Evolutionary conservation across 2,329 filamentous ascomycete species (phyloP).

Genomic region (Xylaria sp.): DNA sequence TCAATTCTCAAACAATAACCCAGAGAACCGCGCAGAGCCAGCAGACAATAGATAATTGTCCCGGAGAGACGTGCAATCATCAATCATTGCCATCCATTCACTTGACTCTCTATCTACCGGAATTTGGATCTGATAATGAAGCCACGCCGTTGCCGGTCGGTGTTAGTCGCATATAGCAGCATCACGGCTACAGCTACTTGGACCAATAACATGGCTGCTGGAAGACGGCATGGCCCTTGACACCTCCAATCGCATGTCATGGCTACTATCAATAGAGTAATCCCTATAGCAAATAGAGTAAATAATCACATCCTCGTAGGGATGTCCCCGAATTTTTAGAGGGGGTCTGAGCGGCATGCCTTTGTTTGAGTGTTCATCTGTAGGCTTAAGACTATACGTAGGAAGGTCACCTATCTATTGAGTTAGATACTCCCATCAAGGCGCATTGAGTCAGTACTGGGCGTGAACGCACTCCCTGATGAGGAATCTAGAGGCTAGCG

Average conservation of each 20-base stretch:
- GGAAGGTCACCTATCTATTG: background rate
- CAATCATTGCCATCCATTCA: background rate
- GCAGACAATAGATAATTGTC: background rate
- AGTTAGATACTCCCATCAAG: background rate
- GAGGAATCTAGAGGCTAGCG: background rate
- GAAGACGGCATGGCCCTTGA: constrained; percentile 12
- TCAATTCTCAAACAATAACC: background rate
- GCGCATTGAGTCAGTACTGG: too few relatives aligned
- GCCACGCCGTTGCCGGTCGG: background rate
- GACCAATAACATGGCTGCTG: constrained; percentile 9
- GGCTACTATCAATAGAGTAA: constrained; percentile 12
- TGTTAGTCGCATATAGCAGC: constrained; percentile 12
- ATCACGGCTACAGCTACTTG: constrained; percentile 17
- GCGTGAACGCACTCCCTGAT: background rate
- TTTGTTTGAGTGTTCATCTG: background rate
- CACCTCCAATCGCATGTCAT: constrained; percentile 9
- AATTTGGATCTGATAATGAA: background rate
- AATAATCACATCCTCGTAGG: background rate
- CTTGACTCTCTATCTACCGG: background rate
- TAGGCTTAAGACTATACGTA: background rate
- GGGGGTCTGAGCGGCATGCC: background rate
- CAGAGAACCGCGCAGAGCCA: background rate
- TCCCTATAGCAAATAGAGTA: constrained; percentile 1
- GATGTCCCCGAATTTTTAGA: background rate
- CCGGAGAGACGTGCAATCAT: background rate